These are phyloP conservation scores for Lycium barbarum DNA, from an alignment of 257 asterid species.

Conservation along the genomic window DNA sequence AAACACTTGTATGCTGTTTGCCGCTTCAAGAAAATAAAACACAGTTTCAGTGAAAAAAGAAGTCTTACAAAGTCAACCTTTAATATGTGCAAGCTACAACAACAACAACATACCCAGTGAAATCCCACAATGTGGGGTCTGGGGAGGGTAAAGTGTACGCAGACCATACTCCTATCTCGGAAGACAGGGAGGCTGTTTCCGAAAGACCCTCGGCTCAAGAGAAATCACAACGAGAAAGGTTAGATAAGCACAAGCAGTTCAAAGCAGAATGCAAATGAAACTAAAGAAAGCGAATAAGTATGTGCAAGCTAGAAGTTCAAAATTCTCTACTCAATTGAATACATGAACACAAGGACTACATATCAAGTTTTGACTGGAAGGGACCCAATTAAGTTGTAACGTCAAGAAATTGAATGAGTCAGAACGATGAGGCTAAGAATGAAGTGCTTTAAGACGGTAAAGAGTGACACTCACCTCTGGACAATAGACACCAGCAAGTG, in stretches of 20 bases:
- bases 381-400: constrained; percentile 1
- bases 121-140: no score
- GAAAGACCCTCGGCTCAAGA: no score
- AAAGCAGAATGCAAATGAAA: no score
- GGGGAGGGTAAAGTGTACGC: no score
- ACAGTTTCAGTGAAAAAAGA: neutral
- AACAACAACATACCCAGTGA: no score
- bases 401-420: neutral
- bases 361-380: constrained; percentile 11
- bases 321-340: constrained; percentile 11
- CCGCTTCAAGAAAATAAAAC: neutral
- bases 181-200: no score
- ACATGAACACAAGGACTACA: neutral
- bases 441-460: neutral
- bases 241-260: no score
- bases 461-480: constrained; percentile 63
- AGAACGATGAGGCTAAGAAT: constrained; percentile 9
- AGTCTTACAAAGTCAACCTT: neutral
- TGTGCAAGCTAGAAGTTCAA: neutral
- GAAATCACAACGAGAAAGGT: no score
- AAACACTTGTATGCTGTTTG: neutral
- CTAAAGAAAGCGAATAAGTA: no score
- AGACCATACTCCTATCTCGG: no score
- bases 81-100: no score
- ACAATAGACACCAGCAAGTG: constrained; percentile 67